Percentiles rank a stretch among this genome's conserved stretches.
Evolutionary conservation across 1,284 basidiomycete species (phyloP).

Genomic region (Microstroma glucosiphilum): DNA sequence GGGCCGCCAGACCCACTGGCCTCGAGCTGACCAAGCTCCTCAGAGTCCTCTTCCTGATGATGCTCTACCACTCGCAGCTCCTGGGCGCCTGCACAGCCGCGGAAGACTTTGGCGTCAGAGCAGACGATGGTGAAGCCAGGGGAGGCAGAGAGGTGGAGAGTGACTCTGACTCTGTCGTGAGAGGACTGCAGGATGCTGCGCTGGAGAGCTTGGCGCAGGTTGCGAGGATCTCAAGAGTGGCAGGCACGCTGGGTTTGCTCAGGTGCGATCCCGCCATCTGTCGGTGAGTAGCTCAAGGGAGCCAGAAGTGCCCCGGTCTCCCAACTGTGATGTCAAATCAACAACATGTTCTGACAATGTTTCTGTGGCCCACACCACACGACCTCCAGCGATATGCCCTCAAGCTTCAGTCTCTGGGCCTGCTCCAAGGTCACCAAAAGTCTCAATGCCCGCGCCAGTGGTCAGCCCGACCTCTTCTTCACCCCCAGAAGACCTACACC

Average conservation of each 20-base stretch:
- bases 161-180: background rate
- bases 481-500: background rate
- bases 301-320: too few species aligned
- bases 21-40: background rate
- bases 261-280: conserved; percentile 3
- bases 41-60: background rate
- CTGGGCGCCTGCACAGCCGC: background rate
- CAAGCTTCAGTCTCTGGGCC: conserved; percentile 2
- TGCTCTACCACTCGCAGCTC: conserved; percentile 2
- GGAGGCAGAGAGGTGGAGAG: too few species aligned
- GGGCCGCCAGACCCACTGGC: background rate
- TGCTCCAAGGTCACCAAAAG: background rate
- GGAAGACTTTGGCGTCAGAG: background rate
- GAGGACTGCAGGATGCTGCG: background rate
- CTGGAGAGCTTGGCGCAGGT: background rate
- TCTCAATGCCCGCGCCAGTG: too few species aligned
- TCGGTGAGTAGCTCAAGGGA: background rate
- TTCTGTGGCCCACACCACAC: too few species aligned
- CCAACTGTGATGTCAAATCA: too few species aligned
- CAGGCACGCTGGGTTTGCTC: background rate
- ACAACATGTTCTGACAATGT: too few species aligned
- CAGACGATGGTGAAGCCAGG: background rate
- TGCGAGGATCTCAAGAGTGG: background rate
- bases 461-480: conserved; percentile 7
- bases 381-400: too few species aligned